Base-by-base conservation (phyloP, 2,329 filamentous ascomycete genomes). In the Phyllosticta capitalensis region DNA sequence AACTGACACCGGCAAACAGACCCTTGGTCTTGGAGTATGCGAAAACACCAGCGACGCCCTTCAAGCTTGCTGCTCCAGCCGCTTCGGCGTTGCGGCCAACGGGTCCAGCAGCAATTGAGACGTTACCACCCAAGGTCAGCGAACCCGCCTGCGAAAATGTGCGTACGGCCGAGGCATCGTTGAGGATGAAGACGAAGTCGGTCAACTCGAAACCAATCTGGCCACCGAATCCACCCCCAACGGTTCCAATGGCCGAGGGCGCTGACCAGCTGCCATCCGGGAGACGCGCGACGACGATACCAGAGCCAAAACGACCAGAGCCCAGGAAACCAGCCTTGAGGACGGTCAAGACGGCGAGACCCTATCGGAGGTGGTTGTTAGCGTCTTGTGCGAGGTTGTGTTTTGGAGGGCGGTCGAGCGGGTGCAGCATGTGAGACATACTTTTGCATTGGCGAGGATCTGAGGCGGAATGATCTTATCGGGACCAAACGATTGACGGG, bases 1-100 rank as follows among this genome's bases (percentile, higher is more conserved):
- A 78, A 66, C 89, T 95, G 54, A 99, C 92, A 70, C 94, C 94
- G 5, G 94, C 94, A 67, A 99, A 99, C 30, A 99, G 78, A 20
- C 94, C 94, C 78, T 96, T 97, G 12, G 94, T 99, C 77, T 96
- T 97, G 72, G 88, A 94, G 80, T 99, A 99, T 68, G 89, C 90
- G 79, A 99, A 99, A 55, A 99, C 87, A 57, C 90, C 94, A 0
- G 92, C 89, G 9, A 97, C 88, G 63, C 90, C 86, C 78, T 86
- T 92, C 64, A 95, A 80, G 66, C 90, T 96, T 7, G 94, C 94
- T 14, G 92, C 92, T 64, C 94, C 94, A 38, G 94, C 92, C 12
- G 94, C 94, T 75, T 99, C 94, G 52, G 92, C 94, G 74, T 96
- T 97, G 67, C 94, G 84, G 58, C 94, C 94, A 24, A 99, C 83